Percentiles rank a stretch among this genome's conserved stretches.
Conservation (phyloP, 2,329 filamentous ascomycete species). For the Pseudocercospora fijiensis region DNA sequence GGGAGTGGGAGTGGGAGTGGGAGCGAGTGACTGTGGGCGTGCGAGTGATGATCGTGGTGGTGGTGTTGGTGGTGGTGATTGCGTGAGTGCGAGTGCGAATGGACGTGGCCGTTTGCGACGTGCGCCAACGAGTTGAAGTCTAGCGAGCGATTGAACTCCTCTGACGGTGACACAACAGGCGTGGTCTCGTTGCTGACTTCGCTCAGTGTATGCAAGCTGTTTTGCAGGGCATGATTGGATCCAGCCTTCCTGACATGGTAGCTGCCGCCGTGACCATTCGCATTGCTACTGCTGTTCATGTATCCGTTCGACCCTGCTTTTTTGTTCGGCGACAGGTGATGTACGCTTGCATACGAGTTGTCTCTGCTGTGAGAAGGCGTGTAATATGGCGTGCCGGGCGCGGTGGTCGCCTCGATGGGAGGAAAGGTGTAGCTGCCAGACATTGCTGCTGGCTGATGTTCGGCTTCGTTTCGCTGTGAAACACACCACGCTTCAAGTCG, state of each 20-base stretch:
- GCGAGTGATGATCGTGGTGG: conserved; percentile 29
- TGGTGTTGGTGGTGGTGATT: conserved; percentile 11
- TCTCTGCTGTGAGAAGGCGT: conserved; percentile 32
- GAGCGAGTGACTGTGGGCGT: conserved; percentile 31
- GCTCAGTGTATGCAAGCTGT: conserved; percentile 28
- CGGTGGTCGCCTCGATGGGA: conserved; percentile 34
- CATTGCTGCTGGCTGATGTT: conserved; percentile 34
- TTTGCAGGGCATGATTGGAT: conserved; percentile 27
- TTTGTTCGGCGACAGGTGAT: conserved; percentile 9
- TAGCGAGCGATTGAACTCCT: conserved; percentile 9
- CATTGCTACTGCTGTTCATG: conserved; percentile 7
- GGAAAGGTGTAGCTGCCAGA: conserved; percentile 47
- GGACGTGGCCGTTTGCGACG: conserved; percentile 22
- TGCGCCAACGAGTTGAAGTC: conserved; percentile 25
- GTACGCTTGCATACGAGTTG: conserved; percentile 17
- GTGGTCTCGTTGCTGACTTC: conserved; percentile 35
- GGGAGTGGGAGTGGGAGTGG: conserved; percentile 23
- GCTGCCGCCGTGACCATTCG: conserved; percentile 8
- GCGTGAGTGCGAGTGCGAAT: conserved; percentile 14
- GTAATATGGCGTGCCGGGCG: conserved; percentile 26
- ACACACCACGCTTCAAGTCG: not conserved
- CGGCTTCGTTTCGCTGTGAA: conserved; percentile 4
- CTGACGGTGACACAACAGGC: conserved; percentile 29
- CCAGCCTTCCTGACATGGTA: conserved; percentile 23
- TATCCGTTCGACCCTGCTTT: not conserved